Evolutionary conservation across 1,284 basidiomycete genomes (phyloP).

Genomic region (Ganoderma sinense): DNA sequence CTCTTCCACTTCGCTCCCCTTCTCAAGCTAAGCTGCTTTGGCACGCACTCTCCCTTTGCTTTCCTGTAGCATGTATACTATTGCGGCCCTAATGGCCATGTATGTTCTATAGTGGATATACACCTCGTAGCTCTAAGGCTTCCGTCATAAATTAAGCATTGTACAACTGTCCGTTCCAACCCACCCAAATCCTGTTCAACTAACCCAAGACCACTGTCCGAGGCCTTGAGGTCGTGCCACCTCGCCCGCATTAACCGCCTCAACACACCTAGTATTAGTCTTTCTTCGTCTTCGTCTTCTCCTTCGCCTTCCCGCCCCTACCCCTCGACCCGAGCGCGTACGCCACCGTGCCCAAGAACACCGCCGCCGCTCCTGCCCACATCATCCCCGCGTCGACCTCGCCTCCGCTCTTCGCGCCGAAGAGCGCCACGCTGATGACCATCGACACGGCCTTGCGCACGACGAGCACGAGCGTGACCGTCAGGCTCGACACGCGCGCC

Average conservation of each 20-base stretch:
- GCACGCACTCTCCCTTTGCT: background rate
- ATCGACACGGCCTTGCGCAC: slow-evolving; percentile 91
- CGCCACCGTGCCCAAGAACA: slow-evolving; percentile 76
- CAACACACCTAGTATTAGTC: slow-evolving; percentile 12
- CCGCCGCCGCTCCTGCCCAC: slow-evolving; percentile 73
- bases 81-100: background rate
- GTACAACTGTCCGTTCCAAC: slow-evolving; percentile 1
- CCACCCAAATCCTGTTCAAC: background rate
- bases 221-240: background rate
- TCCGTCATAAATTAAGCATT: background rate
- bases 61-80: background rate
- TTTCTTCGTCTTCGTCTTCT: slow-evolving; percentile 27
- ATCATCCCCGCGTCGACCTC: slow-evolving; percentile 43
- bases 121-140: background rate
- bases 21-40: background rate
- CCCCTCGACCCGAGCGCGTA: slow-evolving; percentile 54
- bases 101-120: background rate
- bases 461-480: slow-evolving; percentile 89
- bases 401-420: slow-evolving; percentile 34
- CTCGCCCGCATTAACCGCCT: background rate
- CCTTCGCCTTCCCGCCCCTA: slow-evolving; percentile 23
- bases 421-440: slow-evolving; percentile 72
- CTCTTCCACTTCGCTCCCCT: background rate
- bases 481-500: slow-evolving; percentile 78
- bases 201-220: background rate